Conservation (phyloP, 1,284 basidiomycete genomes). For the Clitocybe nebularis region DNA sequence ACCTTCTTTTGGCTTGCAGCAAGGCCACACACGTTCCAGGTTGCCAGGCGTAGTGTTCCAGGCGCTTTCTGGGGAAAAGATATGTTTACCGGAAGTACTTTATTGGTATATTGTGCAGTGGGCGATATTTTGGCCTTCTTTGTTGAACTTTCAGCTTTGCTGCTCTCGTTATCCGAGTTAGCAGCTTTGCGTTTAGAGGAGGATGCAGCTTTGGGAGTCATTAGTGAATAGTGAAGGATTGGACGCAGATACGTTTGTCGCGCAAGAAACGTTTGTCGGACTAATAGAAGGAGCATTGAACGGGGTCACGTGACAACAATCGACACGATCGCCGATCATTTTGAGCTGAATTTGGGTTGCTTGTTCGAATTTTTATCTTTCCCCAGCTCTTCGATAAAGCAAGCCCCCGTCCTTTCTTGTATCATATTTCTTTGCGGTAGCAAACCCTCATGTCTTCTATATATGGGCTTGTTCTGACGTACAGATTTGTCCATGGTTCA, state of each 20-base stretch:
- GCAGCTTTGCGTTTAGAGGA: slow-evolving; percentile 26
- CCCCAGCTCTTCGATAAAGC: slow-evolving; percentile 1
- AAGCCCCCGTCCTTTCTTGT: background rate
- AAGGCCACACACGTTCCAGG: slow-evolving; percentile 77
- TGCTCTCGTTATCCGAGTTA: slow-evolving; percentile 21
- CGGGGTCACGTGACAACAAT: slow-evolving; percentile 1
- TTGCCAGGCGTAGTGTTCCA: slow-evolving; percentile 52
- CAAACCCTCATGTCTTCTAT: background rate
- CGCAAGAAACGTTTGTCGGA: too few species aligned
- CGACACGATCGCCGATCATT: slow-evolving; percentile 4
- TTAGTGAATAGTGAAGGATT: background rate
- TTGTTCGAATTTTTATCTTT: slow-evolving; percentile 5
- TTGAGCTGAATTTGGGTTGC: slow-evolving; percentile 2
- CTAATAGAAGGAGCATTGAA: too few species aligned
- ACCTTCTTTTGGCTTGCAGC: slow-evolving; percentile 73
- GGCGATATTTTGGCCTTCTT: slow-evolving; percentile 24
- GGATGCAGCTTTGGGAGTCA: slow-evolving; percentile 3
- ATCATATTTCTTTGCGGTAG: background rate
- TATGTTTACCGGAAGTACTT: slow-evolving; percentile 61
- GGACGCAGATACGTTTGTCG: background rate
- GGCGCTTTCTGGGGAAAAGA: slow-evolving; percentile 47
- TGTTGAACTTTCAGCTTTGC: slow-evolving; percentile 15
- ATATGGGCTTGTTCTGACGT: too few species aligned
- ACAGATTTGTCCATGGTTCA: too few species aligned
- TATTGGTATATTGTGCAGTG: slow-evolving; percentile 68